These are phyloP conservation scores for Urochloa ruziziensis DNA, from an alignment of 176 grass and related monocot genomes.

Conservation along the genomic window DNA sequence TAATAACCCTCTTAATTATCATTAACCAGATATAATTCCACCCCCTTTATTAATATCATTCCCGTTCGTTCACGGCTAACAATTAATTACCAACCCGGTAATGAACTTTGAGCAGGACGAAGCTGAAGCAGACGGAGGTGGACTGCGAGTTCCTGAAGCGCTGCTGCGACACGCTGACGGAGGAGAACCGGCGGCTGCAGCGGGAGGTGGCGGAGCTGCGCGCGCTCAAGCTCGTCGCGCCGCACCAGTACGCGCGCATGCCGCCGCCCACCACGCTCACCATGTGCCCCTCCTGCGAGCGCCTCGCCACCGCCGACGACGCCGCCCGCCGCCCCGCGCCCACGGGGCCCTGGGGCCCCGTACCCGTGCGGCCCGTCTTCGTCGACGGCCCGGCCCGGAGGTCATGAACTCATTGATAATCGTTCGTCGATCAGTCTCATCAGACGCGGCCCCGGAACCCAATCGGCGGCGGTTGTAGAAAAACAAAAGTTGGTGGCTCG, in stretches of 20 bases:
- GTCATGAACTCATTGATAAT: slow-evolving; percentile 35
- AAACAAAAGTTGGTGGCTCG: background rate
- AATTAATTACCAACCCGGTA: background rate
- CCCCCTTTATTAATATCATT: background rate
- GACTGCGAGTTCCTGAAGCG: slow-evolving; percentile 82
- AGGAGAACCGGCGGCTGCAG: slow-evolving; percentile 77
- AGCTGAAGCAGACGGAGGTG: slow-evolving; percentile 96
- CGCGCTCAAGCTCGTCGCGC: slow-evolving; percentile 64
- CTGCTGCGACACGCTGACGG: slow-evolving; percentile 73
- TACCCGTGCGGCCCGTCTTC: slow-evolving; percentile 38
- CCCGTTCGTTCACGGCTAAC: background rate
- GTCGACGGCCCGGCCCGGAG: slow-evolving; percentile 43
- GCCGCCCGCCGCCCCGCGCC: background rate
- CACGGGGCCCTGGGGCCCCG: slow-evolving; percentile 37
- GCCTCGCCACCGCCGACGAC: slow-evolving; percentile 21
- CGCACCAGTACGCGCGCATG: slow-evolving; percentile 59
- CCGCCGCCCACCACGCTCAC: slow-evolving; percentile 86
- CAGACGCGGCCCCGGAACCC: background rate
- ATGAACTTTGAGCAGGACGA: slow-evolving; percentile 40
- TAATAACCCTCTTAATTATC: background rate
- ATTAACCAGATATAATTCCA: too few relatives aligned
- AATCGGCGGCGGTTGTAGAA: background rate
- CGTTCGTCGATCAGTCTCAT: background rate
- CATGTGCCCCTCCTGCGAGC: slow-evolving; percentile 91
- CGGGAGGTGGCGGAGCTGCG: slow-evolving; percentile 85